phyloP scores from a whole-genome alignment of 2,329 filamentous ascomycete genomes.

The Xylariaceae sp. region DNA sequence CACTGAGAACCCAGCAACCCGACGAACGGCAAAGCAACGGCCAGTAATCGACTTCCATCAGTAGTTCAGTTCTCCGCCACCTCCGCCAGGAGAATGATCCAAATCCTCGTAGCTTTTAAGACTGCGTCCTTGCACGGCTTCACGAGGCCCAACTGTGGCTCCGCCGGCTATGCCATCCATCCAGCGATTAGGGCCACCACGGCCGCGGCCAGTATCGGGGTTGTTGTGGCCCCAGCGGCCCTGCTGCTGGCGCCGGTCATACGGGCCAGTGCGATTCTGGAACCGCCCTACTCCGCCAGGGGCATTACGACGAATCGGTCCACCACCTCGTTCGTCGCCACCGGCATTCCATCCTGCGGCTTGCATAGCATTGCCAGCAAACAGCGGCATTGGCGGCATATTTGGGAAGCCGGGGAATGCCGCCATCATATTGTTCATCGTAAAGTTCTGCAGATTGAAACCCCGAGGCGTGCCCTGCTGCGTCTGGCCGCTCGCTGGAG shows the following conservation, averaged over 20 bases:
- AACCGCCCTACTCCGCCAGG: constrained; percentile 50
- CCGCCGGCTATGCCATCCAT: constrained; percentile 72
- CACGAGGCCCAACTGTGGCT: constrained; percentile 75
- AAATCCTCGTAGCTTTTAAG: constrained; percentile 97
- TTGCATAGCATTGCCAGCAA: constrained; percentile 42
- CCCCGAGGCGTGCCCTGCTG: constrained; percentile 83
- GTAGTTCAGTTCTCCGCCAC: constrained; percentile 85
- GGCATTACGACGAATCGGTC: constrained; percentile 66
- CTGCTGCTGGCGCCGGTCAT: constrained; percentile 63
- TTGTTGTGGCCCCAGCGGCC: constrained; percentile 47
- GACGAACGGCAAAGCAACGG: constrained; percentile 3
- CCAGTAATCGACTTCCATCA: constrained; percentile 36
- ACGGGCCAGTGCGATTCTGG: constrained; percentile 65
- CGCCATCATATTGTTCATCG: constrained; percentile 55
- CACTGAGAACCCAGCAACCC: neutral
- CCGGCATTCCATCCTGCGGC: constrained; percentile 47
- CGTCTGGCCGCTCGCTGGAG: constrained; percentile 69
- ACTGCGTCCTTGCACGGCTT: constrained; percentile 87
- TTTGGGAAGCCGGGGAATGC: constrained; percentile 56
- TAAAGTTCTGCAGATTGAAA: constrained; percentile 77
- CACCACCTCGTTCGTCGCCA: constrained; percentile 53
- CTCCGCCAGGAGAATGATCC: constrained; percentile 73
- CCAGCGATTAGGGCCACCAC: constrained; percentile 56
- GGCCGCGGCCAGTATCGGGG: constrained; percentile 50
- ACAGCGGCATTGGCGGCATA: constrained; percentile 49